Conservation (phyloP, 176 grass and related monocot genomes). For the Pharus latifolius region DNA sequence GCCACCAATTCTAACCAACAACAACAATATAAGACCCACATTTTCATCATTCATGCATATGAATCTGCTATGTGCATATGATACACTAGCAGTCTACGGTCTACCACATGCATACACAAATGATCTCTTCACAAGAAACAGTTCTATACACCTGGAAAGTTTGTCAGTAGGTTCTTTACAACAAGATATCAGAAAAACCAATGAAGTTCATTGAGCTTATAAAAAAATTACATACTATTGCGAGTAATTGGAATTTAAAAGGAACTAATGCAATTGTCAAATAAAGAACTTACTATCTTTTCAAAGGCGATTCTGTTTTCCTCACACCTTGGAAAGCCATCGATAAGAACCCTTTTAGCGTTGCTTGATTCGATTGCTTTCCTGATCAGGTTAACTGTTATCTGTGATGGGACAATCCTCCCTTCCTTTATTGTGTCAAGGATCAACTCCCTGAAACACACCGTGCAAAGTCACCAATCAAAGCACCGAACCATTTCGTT, state of each 20-base stretch:
- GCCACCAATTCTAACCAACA: neutral
- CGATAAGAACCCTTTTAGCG: slow-evolving; percentile 69
- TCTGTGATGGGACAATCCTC: slow-evolving; percentile 89
- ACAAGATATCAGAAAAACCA: neutral
- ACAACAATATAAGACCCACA: neutral
- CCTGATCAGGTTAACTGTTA: slow-evolving; percentile 68
- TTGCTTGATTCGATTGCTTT: slow-evolving; percentile 54
- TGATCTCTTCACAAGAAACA: neutral
- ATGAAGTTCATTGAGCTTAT: neutral
- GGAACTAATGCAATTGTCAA: slow-evolving; percentile 2
- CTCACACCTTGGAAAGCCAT: slow-evolving; percentile 87
- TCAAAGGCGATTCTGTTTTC: slow-evolving; percentile 94
- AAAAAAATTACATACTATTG: neutral
- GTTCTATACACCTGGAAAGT: neutral
- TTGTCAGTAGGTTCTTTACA: neutral
- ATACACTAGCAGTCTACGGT: neutral
- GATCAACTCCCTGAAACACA: slow-evolving; percentile 47
- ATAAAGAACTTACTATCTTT: slow-evolving; percentile 56
- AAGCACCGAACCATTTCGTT: too few relatives aligned
- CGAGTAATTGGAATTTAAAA: neutral
- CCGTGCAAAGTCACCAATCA: neutral
- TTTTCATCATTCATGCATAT: neutral
- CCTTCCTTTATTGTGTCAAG: slow-evolving; percentile 75
- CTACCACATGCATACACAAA: neutral
- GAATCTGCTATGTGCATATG: neutral